Conservation (phyloP, 305 asterid species). For the Fraxinus albicans region DNA sequence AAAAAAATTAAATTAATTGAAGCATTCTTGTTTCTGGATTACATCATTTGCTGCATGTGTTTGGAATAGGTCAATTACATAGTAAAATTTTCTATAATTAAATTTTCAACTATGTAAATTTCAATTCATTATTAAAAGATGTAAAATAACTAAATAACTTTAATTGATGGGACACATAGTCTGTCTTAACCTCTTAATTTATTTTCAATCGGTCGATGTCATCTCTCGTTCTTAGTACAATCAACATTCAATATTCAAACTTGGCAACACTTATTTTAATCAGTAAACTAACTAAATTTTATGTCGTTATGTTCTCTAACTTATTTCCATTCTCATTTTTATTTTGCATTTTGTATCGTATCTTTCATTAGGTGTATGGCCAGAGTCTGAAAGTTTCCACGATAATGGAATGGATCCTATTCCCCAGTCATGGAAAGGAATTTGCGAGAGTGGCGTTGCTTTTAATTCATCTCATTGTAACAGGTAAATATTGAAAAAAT, state of each 20-base stretch:
- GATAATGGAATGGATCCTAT: constrained; percentile 37
- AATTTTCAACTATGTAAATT: no score
- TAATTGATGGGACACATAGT: background rate
- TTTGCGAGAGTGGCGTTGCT: constrained; percentile 26
- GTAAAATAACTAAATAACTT: background rate
- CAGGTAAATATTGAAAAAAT: constrained; percentile 10
- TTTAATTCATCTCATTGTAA: constrained; percentile 34
- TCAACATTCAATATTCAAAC: background rate
- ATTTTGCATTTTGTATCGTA: background rate
- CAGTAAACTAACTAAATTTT: background rate
- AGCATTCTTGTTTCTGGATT: background rate
- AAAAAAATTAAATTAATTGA: no score
- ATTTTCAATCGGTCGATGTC: background rate
- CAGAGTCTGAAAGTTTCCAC: constrained; percentile 38
- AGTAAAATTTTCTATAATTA: background rate
- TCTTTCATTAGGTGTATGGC: constrained; percentile 33
- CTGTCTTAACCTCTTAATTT: background rate
- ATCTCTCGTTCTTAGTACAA: background rate
- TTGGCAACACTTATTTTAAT: background rate
- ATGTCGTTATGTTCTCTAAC: background rate
- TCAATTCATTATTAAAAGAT: no score
- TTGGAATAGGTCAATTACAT: background rate
- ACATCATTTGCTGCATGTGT: background rate
- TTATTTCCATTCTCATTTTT: background rate
- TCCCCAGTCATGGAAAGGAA: constrained; percentile 37